Percentiles rank a stretch among this genome's conserved stretches.
These are phyloP conservation scores for Colletotrichum tropicicola DNA, from an alignment of 2,329 filamentous ascomycete genomes.

Conservation along the genomic window DNA sequence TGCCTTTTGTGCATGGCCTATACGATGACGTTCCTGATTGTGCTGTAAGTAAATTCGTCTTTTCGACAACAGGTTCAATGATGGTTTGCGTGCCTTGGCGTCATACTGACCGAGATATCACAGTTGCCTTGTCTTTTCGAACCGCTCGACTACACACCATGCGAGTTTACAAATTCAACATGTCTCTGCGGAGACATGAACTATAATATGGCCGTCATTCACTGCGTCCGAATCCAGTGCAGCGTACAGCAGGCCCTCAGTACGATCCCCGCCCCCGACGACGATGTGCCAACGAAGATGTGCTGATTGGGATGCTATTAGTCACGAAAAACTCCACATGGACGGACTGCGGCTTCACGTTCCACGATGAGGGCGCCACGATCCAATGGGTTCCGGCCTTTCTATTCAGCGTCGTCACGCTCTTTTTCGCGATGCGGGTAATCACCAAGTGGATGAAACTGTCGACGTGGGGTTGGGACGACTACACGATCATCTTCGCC, in stretches of 20 bases:
- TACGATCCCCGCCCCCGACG: background rate
- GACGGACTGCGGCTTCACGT: constrained; percentile 8
- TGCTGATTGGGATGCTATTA: background rate
- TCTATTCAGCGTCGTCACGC: background rate
- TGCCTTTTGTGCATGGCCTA: constrained; percentile 11
- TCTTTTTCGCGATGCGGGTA: background rate
- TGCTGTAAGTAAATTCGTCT: background rate
- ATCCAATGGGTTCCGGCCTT: constrained; percentile 1
- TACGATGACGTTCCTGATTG: constrained; percentile 22
- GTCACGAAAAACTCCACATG: constrained; percentile 22
- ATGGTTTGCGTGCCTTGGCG: background rate
- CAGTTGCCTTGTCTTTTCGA: constrained; percentile 19
- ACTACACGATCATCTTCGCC: constrained; percentile 15
- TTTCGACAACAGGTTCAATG: no score
- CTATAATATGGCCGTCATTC: constrained; percentile 21
- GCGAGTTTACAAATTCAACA: constrained; percentile 3
- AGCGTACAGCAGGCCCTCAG: constrained; percentile 20
- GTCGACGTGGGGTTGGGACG: constrained; percentile 18
- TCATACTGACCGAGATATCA: background rate
- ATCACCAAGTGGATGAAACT: constrained; percentile 3
- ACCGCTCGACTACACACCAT: constrained; percentile 17
- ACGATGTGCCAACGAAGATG: background rate
- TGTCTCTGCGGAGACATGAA: constrained; percentile 24
- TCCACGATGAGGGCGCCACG: constrained; percentile 3
- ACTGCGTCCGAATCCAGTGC: constrained; percentile 21